Evolutionary conservation across 2,329 filamentous ascomycete species (phyloP), one percentile per base, ranked within the genome.

Genomic region (Akanthomyces muscarius): DNA sequence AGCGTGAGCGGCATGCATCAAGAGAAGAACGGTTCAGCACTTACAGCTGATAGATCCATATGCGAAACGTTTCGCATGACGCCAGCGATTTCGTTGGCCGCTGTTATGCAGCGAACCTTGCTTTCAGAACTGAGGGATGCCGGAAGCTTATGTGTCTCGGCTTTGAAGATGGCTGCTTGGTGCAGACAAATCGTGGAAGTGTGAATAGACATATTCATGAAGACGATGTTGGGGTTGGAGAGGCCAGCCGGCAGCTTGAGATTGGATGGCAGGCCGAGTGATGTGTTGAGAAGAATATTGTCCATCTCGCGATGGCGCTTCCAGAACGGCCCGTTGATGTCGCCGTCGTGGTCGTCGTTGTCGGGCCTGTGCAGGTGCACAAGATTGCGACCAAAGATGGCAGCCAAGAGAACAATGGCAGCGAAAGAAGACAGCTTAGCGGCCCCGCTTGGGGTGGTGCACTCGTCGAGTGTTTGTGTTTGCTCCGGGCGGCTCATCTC

Each of bases 181-280:
- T 99, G 95, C n/a, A 99, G 80, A 74, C 94, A 98, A 61, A 99
- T 98, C 1, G 92, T 92, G 1, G 93, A 96, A 0, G 95, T 97
- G 73, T 98, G 93, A 38, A 99, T 92, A 72, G 91, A 92, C 92
- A 99, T 97, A 70, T 98, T 98, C 63, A 90, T 87, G 73, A 97
- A 98, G 5, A 98, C 87, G 61, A 94, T 87, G 67, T 97, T 98
- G 4, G 92, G 84, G 70, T 93, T 89, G 18, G 81, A 78, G 41
- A 97, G 78, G 0, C 91, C 92, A 18, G 79, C 78, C 0, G 95
- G 92, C 38, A 98, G 80, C 68, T 94, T 91, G 38, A 98, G 82
- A 67, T 90, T 83, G 41, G 85, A 82, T 0, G 95, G 94, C n/a
- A 98, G 80, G 47, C 88, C 89, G 21, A 98, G 83, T 0, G 91